Base-by-base conservation (phyloP, 1,139 yeast genomes). In the Zhuliangozyma parablackwelliae region DNA sequence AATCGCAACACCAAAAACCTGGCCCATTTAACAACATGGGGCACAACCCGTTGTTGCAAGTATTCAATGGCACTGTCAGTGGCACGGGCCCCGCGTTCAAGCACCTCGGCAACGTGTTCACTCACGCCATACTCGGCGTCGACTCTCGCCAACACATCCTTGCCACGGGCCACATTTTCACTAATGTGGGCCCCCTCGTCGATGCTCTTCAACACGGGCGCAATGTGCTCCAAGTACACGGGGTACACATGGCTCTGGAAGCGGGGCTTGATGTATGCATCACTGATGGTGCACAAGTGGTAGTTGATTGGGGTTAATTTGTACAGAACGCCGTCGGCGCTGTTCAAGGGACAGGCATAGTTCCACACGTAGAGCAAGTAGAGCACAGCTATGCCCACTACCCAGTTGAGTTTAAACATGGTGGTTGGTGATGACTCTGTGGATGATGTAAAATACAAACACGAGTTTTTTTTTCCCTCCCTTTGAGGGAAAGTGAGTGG, bases 301-400 rank as follows among this genome's bases (percentile, higher is more conserved):
- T 43, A 40, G 32, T 41, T 44, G 10, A 46, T 35, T 3, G 51
- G 50, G 2, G 50, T 33, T 26, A 40, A 35, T 13, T 32, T 10
- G 12, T 21, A 11, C 2, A 31, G 32, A 23, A 30, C 32, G 7
- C 26, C 29, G 20, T 34, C 26, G 27, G 21, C 32, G 12, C 9
- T 23, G 6, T 36, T 37, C 10, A 42, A 30, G 9, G 50, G 49
- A 40, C 51, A 47, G 7, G 45, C 35, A 28, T 32, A 38, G 3
- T 43, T 42, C 43, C 45, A 45, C 6, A 40, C 46, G 25, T 45
- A 45, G 11, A 42, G 11, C 6, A 45, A 13, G 29, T 44, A 44
- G 24, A 36, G 7, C 13, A 34, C 28, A 20, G 37, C 23, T 21
- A 40, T 12, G 23, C 29, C 11, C 10, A 34, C 33, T 16, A 31